Percentiles rank a stretch among this genome's conserved stretches.
These are phyloP conservation scores for Suillus lakei DNA, from an alignment of 768 basidiomycete species.

Conservation along the genomic window DNA sequence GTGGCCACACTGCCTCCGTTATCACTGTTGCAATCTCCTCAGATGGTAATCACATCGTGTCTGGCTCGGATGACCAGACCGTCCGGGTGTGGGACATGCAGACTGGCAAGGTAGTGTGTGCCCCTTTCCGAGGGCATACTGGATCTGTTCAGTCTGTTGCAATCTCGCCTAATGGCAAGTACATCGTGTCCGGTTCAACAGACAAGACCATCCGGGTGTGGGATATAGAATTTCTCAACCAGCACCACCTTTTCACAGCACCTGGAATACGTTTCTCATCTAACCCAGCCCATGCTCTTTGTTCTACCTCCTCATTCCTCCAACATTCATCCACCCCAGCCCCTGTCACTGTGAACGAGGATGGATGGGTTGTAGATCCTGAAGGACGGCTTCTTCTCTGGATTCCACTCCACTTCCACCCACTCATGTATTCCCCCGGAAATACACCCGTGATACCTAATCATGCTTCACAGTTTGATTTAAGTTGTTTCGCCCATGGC, in stretches of 20 bases:
- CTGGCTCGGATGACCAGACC: slow-evolving; percentile 15
- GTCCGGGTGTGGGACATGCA: slow-evolving; percentile 18
- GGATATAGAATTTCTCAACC: not conserved
- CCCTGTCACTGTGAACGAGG: not conserved
- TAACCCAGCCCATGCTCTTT: not conserved
- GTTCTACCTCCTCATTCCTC: too few species aligned
- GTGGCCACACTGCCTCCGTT: not conserved
- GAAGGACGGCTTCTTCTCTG: slow-evolving; percentile 3
- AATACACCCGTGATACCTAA: not conserved
- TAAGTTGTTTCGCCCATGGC: not conserved
- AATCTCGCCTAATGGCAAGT: slow-evolving; percentile 2
- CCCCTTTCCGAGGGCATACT: not conserved
- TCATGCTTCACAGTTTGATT: slow-evolving; percentile 1
- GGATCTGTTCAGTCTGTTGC: not conserved
- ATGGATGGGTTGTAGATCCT: not conserved
- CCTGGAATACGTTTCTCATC: not conserved
- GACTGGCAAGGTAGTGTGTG: not conserved
- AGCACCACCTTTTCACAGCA: too few species aligned
- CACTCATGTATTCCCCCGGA: not conserved
- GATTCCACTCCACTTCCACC: not conserved
- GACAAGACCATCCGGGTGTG: slow-evolving; percentile 7
- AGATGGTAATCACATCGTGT: slow-evolving; percentile 11
- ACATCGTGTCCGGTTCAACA: not conserved
- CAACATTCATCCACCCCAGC: not conserved
- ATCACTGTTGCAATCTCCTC: slow-evolving; percentile 6